phyloP scores from a whole-genome alignment of 441 rosid genomes.

The Populus hybrid region DNA sequence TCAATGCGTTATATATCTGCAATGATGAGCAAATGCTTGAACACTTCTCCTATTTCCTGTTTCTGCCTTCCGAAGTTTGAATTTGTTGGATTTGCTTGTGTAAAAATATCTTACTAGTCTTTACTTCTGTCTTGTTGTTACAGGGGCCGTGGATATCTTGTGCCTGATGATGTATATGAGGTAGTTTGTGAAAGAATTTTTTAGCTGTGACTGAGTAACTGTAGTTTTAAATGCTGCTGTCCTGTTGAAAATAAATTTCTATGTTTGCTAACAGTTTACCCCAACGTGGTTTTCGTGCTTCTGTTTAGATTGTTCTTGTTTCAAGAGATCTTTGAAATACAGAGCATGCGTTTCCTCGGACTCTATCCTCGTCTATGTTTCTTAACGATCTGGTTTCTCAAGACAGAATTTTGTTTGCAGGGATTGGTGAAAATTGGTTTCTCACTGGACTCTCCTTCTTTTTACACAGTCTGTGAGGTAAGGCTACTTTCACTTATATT shows the following conservation, averaged over 20 bases:
- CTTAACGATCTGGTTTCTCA: conserved; percentile 4
- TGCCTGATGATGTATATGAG: conserved; percentile 49
- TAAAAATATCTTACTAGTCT: not conserved
- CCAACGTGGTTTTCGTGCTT: not conserved
- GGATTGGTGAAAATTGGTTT: conserved; percentile 62
- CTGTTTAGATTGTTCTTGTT: not conserved
- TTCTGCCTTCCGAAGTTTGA: not conserved
- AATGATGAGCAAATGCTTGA: not conserved
- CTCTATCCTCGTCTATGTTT: not conserved
- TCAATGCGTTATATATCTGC: not conserved
- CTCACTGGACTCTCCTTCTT: conserved; percentile 59
- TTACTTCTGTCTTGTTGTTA: conserved; percentile 9
- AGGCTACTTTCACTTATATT: not conserved
- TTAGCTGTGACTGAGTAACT: conserved; percentile 1
- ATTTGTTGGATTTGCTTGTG: not conserved
- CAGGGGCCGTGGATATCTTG: conserved; percentile 57
- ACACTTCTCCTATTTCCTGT: not conserved
- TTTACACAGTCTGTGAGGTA: conserved; percentile 67
- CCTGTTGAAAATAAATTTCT: not conserved
- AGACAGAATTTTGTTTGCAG: conserved; percentile 29
- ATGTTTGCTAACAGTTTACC: not conserved
- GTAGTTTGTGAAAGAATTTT: conserved; percentile 23
- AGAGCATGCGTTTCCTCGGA: not conserved
- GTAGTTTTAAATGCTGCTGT: conserved; percentile 3
- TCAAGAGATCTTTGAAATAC: not conserved